These are phyloP conservation scores for Dichomitus squalens DNA, from an alignment of 1,284 basidiomycete species.

Conservation along the genomic window DNA sequence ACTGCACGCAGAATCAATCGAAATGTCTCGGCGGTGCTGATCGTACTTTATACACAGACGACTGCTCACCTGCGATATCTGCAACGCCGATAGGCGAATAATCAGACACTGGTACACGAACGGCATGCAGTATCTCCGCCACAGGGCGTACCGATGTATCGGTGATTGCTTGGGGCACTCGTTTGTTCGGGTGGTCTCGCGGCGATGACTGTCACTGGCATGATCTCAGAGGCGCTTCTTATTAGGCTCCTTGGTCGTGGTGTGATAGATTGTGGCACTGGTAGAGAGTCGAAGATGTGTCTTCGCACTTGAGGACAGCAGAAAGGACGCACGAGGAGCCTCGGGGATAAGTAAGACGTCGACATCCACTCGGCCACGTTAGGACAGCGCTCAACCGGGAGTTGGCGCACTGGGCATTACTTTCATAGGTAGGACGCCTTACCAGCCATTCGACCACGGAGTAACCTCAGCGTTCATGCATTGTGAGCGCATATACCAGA, in stretches of 20 bases:
- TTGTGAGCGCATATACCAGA: too few relatives aligned
- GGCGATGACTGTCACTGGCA: conserved; percentile 34
- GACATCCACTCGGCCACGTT: too few relatives aligned
- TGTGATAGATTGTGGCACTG: too few relatives aligned
- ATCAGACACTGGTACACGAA: too few relatives aligned
- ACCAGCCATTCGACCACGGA: too few relatives aligned
- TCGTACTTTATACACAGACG: neutral
- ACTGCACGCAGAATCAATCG: conserved; percentile 37
- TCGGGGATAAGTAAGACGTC: neutral
- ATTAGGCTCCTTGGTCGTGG: neutral
- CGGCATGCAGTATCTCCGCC: neutral
- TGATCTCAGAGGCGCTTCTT: conserved; percentile 3
- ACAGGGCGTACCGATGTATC: conserved; percentile 40
- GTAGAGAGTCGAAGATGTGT: too few relatives aligned
- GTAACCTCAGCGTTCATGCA: too few relatives aligned
- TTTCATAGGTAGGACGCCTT: too few relatives aligned
- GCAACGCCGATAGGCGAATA: neutral
- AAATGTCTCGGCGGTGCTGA: neutral
- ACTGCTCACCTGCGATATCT: conserved; percentile 49
- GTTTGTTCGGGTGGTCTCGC: conserved; percentile 24
- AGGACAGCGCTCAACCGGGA: too few relatives aligned
- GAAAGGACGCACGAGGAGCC: neutral
- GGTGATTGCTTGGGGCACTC: conserved; percentile 26
- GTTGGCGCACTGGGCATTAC: too few relatives aligned
- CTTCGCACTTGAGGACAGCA: neutral